Evolutionary conservation across 2,329 filamentous ascomycete species (phyloP), one percentile per base, ranked within the genome.

Genomic region (Claviceps fusiformis): DNA sequence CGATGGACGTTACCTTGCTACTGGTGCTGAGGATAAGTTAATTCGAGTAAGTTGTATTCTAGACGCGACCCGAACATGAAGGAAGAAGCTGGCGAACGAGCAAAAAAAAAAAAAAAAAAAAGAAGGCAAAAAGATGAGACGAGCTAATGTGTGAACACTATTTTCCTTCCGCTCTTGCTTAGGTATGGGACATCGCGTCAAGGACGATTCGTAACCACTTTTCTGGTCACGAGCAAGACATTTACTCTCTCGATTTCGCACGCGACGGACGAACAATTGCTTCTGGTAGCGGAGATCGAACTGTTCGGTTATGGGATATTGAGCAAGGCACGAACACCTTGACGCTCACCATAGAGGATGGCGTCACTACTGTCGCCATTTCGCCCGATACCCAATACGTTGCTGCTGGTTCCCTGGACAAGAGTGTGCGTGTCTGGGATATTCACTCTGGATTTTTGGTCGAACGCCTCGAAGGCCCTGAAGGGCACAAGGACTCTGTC

Each of bases 351-450:
- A 97, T 98, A 50, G 93, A 97, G 70, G 93, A 98, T 67, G 93
- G 93, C 53, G 93, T 97, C 45, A 97, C 92, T 2, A 97, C 93
- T 2, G 92, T 98, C 52, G 93, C 93, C 60, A 96, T 97, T 68
- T 97, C 92, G 37, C 92, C 92, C 7, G 91, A 96, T 69, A 92
- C 89, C 55, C 89, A 92, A 63, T 95, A 86, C 65, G 91, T 98
- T 37, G 93, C 93, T 7, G 93, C 93, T 46, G 93, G 93, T 50
- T 95, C 90, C 47, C 80, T 98, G 47, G 92, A 97, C 69, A 96
- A 96, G 85, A 96, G 91, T 66, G 93, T 98, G 27, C 86, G 92
- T 49, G 92, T 98, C 35, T 98, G 92, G 92, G 92, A 97, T 68
- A 89, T 91, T 44, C 82, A 83, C 60, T 87, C 82, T 57, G 92